A percentile compares a stretch with the other conserved stretches of the same genome.
phyloP scores from a whole-genome alignment of 2,329 filamentous ascomycete species.

The Alternaria gaisen region DNA sequence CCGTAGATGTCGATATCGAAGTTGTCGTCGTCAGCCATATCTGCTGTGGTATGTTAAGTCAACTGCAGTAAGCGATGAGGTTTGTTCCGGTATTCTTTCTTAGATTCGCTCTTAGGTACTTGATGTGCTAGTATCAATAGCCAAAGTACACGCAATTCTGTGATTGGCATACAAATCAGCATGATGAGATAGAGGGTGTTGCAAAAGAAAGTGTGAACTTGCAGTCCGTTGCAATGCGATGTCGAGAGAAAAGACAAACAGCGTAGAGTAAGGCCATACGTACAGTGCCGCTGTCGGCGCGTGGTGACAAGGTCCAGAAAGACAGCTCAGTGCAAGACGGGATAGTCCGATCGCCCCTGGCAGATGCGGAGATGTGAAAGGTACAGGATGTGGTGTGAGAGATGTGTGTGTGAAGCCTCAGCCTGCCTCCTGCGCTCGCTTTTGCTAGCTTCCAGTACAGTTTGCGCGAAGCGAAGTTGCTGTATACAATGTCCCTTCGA shows the following conservation, averaged over 20 bases:
- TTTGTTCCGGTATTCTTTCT: constrained; percentile 40
- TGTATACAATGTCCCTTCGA: constrained; percentile 39
- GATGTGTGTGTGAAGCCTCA: constrained; percentile 42
- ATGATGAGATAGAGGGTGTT: constrained; percentile 34
- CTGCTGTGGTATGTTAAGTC: constrained; percentile 39
- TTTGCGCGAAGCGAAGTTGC: constrained; percentile 30
- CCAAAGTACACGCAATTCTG: constrained; percentile 52
- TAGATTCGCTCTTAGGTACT: constrained; percentile 53
- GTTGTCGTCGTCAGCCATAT: constrained; percentile 69
- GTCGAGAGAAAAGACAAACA: constrained; percentile 25
- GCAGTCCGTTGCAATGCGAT: constrained; percentile 24
- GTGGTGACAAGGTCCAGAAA: constrained; percentile 44
- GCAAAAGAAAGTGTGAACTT: constrained; percentile 20
- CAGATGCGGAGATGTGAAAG: constrained; percentile 50
- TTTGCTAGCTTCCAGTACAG: constrained; percentile 38
- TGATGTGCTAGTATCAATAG: constrained; percentile 45
- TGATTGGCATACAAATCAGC: constrained; percentile 47
- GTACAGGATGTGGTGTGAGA: constrained; percentile 46
- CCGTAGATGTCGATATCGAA: constrained; percentile 77
- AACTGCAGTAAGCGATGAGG: constrained; percentile 34
- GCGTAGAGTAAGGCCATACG: constrained; percentile 51
- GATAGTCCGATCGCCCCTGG: constrained; percentile 52
- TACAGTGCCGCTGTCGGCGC: constrained; percentile 50
- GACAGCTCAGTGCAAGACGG: constrained; percentile 44
- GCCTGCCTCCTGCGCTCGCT: constrained; percentile 37